Base-by-base conservation (phyloP, 495 filamentous ascomycete species). In the Venustampulla echinocandica region DNA sequence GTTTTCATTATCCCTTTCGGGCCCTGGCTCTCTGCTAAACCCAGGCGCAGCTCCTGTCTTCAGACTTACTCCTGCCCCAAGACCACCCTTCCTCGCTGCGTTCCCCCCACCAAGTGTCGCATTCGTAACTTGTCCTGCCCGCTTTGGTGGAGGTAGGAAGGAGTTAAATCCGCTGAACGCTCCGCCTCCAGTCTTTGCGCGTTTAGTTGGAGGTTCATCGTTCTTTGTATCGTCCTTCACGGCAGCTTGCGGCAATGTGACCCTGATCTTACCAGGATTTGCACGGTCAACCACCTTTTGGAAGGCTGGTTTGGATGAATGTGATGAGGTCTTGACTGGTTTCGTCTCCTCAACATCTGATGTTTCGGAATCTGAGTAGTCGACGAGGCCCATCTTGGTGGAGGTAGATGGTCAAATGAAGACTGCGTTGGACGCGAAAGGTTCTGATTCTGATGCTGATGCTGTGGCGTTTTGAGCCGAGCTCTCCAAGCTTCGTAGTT, bases 111-210 rank as follows among this genome's bases (percentile, higher is more conserved):
- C 68, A 58, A 35, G 63, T 58, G 22, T 65, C 53, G 38, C 67
- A 65, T 36, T 67, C 58, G 27, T 64, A 62, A 13, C 60, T 43
- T 46, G 61, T 53, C 62, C 54, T 15, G 65, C 54, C 21, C 74
- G 76, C 64, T 92, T 96, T 14, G 90, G 90, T 22, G 88, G 76
- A 10, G 90, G 90, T n/a, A 96, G 73, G 27, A 95, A 76, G 2
- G 86, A 77, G 57, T 88, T 90, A 66, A 96, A 92, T 6, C 77
- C 81, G 46, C 81, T 75, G 50, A 90, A 84, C 14, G 73, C 71
- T 28, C 76, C 66, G 34, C 68, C 73, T 3, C 72, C 70, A 13
- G 75, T 71, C 35, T 75, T 77, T 17, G 73, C 70, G 39, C 81
- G 80, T 60, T 95, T 95, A 4, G 82, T 67, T 10, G 85, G 82